phyloP scores from a whole-genome alignment of 2,329 filamentous ascomycete species.

The Neospermospora avenae region DNA sequence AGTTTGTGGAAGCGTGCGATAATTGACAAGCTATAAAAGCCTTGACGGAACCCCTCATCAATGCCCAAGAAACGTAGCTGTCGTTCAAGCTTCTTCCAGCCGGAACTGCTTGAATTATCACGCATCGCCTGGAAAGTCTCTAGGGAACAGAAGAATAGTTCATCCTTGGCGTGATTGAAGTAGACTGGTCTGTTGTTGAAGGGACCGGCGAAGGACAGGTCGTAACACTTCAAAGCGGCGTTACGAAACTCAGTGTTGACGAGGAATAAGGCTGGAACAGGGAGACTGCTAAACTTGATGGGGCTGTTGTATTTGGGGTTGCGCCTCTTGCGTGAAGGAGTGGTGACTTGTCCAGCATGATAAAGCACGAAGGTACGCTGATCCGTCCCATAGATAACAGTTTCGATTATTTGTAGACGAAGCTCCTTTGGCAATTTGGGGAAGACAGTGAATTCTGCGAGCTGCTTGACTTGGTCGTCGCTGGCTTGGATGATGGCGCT shows the following conservation, averaged over 20 bases:
- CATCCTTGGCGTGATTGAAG: neutral
- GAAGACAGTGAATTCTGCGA: neutral
- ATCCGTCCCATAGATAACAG: neutral
- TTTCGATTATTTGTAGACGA: neutral
- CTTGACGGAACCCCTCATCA: neutral
- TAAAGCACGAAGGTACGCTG: neutral
- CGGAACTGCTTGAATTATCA: neutral
- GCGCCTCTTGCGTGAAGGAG: no score
- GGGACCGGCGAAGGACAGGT: neutral
- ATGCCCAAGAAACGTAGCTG: neutral
- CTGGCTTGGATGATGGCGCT: no score
- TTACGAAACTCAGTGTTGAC: neutral
- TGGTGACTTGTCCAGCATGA: no score
- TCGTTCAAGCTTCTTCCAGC: neutral
- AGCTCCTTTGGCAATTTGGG: neutral
- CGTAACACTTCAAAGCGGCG: neutral
- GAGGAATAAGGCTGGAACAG: neutral
- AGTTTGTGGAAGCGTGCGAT: neutral
- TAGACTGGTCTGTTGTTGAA: neutral
- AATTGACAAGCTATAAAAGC: no score
- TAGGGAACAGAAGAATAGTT: neutral
- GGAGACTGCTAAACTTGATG: neutral
- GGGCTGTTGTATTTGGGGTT: no score
- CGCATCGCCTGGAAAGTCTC: neutral
- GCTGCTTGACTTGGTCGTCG: neutral